Evolutionary conservation across 257 asterid genomes (phyloP).

Genomic region (Salvia hispanica): DNA sequence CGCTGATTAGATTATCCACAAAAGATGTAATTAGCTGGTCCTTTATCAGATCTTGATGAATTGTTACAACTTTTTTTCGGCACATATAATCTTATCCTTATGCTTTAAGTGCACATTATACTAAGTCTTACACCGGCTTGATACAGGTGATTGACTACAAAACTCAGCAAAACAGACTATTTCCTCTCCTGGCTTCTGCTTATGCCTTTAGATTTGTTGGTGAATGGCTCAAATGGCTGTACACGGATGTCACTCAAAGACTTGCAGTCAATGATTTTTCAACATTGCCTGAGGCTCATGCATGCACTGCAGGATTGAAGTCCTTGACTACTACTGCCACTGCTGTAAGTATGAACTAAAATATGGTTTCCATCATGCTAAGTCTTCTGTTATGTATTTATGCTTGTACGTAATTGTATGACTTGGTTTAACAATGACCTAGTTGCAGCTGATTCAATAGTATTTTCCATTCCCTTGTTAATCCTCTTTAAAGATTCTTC

Average conservation of each 20-base stretch:
- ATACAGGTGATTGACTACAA: conserved; percentile 87
- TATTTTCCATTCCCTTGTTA: not conserved
- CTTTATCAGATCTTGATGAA: conserved; percentile 8
- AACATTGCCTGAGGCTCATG: conserved; percentile 95
- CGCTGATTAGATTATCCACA: not conserved
- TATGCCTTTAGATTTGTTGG: conserved; percentile 96
- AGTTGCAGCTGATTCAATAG: conserved; percentile 9
- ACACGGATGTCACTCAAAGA: conserved; percentile 82
- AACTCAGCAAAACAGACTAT: conserved; percentile 93
- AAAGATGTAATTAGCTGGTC: not conserved
- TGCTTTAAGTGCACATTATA: not conserved
- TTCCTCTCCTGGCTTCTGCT: conserved; percentile 96
- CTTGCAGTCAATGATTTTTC: conserved; percentile 84
- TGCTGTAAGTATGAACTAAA: conserved; percentile 66
- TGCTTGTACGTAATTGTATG: not conserved
- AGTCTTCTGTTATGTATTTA: not conserved
- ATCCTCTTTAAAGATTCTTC: conserved; percentile 18
- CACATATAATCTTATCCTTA: not conserved
- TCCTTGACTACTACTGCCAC: conserved; percentile 90
- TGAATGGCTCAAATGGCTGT: conserved; percentile 93
- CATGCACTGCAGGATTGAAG: conserved; percentile 99
- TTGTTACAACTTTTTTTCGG: conserved; percentile 3
- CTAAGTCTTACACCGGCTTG: conserved; percentile 21
- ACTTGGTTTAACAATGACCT: not conserved
- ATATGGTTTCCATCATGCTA: conserved; percentile 9